Base-by-base conservation (phyloP, 2,329 filamentous ascomycete genomes). In the Aspergillus persii region DNA sequence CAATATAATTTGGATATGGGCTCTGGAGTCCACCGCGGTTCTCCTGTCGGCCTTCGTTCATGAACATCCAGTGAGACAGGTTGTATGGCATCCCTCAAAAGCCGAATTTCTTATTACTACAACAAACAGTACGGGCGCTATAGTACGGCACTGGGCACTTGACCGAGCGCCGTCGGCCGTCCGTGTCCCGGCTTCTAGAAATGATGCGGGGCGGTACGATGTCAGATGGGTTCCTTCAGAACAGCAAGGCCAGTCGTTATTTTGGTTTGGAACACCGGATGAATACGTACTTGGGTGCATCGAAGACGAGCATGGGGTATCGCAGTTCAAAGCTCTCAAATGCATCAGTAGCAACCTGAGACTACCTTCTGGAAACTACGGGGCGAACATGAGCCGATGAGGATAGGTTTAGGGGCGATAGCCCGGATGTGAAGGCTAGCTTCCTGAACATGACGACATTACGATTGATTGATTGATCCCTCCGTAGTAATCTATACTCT, bases 1-100 rank as follows among this genome's bases (percentile, higher is more conserved):
- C 12, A 77, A 79, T 56, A 75, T 80, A 18, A 71, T 77, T 23
- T 80, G 78, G 77, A 75, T 80, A 59, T 80, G 78, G 78, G 71
- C 73, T 4, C 52, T 78, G 51, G 67, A 71, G 36, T 57, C 52
- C 3, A 64, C 67, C 0, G 66, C 71, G 2, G 64, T 56, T 6
- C 64, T 77, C 8, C 54, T 67, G 6, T 75, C 77, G n/a, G 70
- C 70, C 4, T 59, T 80, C 1, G 74, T 79, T 18, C 78, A 80
- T 53, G 77, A 79, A 50, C 72, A 77, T 44, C 68, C 71, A 3
- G 72, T 80, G 31, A 73, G 73, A 55, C 73, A 78, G 31, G 56
- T 78, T 15, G 61, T 66, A 9, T 80, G 78, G 78, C 74, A 78
- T 64, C 64, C 72, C 44, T 71, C 69, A 3, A 67, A 69, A 3